A percentile compares a stretch with the other conserved stretches of the same genome.
Evolutionary conservation across 108 stramenopile genomes (phyloP).

Genomic region (Seminavis robusta): DNA sequence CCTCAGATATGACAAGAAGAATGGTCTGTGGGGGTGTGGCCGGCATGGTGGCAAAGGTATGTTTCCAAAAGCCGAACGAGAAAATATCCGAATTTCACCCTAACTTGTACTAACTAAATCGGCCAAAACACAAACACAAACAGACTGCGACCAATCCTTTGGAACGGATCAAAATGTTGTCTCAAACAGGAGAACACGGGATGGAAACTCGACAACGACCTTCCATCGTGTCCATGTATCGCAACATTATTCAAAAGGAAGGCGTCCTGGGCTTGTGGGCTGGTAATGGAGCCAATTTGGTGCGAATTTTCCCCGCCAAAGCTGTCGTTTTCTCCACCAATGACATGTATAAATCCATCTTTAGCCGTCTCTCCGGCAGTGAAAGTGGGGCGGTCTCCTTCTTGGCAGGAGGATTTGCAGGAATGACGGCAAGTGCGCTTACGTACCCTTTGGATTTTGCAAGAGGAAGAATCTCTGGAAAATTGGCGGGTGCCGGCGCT

Average conservation of each 20-base stretch:
- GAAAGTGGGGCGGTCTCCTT: constrained; percentile 40
- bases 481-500: constrained; percentile 41
- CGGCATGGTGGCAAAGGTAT: constrained; percentile 87
- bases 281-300: constrained; percentile 85
- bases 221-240: constrained; percentile 44
- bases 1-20: constrained; percentile 69
- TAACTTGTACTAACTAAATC: neutral
- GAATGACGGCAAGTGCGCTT: constrained; percentile 73
- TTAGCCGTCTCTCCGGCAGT: constrained; percentile 22
- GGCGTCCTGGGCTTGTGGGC: constrained; percentile 86
- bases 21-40: constrained; percentile 87
- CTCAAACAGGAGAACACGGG: constrained; percentile 84
- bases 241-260: constrained; percentile 72
- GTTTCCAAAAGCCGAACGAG: too few species aligned
- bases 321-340: constrained; percentile 78
- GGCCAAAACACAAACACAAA: neutral
- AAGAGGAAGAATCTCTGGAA: constrained; percentile 81
- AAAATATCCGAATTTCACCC: too few species aligned
- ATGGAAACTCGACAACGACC: constrained; percentile 4
- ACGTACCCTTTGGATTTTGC: constrained; percentile 90
- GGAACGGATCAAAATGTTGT: constrained; percentile 87
- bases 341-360: constrained; percentile 59
- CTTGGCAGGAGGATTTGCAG: constrained; percentile 78
- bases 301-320: constrained; percentile 87
- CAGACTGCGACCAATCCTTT: constrained; percentile 84